These are phyloP conservation scores for Cladophialophora bantiana DNA, from an alignment of 2,329 filamentous ascomycete genomes.

Conservation along the genomic window DNA sequence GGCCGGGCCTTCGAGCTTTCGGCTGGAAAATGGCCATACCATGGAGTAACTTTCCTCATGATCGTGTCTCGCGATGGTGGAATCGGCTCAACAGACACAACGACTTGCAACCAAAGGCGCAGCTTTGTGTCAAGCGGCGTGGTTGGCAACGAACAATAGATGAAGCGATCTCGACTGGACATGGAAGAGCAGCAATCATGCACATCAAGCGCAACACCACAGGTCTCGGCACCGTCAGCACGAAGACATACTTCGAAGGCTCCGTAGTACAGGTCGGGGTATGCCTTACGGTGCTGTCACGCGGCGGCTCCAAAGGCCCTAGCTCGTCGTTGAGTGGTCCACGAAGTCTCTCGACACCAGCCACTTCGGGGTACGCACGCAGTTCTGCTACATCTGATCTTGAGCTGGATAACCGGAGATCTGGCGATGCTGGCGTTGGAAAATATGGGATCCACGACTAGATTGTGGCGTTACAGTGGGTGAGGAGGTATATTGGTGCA, in stretches of 20 bases:
- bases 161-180: too few species aligned
- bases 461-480: conserved; percentile 48
- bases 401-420: too few species aligned
- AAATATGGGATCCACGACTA: conserved; percentile 56
- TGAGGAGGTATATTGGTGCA: conserved; percentile 45
- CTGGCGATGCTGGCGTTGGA: neutral
- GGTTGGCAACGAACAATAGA: too few species aligned
- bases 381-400: too few species aligned
- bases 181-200: neutral
- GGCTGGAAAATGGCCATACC: too few species aligned
- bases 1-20: too few species aligned
- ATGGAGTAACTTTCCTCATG: too few species aligned
- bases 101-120: too few species aligned
- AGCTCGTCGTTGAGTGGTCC: neutral
- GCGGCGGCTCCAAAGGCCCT: neutral
- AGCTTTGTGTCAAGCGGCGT: too few species aligned
- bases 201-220: neutral
- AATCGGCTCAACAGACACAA: too few species aligned
- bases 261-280: neutral
- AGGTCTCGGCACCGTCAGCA: conserved; percentile 2
- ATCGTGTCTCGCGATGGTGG: too few species aligned
- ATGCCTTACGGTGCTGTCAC: conserved; percentile 9
- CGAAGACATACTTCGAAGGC: conserved; percentile 7
- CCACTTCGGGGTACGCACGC: too few species aligned
- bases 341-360: conserved; percentile 45